phyloP scores from a whole-genome alignment of 2,329 filamentous ascomycete species.

The Arthrobotrys sinensis region DNA sequence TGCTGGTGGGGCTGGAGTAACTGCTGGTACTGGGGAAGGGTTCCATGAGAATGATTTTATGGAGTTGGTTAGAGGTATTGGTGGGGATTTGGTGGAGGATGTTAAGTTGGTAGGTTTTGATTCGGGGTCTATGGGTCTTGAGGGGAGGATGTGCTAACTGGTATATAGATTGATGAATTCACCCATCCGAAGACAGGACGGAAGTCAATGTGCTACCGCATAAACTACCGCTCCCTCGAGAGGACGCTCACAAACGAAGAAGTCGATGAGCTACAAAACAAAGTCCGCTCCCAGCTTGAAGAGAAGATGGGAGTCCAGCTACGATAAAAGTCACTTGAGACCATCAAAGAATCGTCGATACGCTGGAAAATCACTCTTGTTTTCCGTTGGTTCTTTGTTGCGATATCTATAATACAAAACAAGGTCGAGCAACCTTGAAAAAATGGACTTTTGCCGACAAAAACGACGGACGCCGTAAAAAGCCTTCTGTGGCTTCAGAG shows the following conservation, averaged over 20 bases:
- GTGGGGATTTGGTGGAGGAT: constrained; percentile 88
- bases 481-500: constrained; percentile 35
- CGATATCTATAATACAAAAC: constrained; percentile 54
- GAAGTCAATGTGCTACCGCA: constrained; percentile 89
- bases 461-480: constrained; percentile 27
- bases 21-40: constrained; percentile 67
- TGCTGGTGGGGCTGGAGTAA: constrained; percentile 65
- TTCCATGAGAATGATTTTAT: constrained; percentile 98
- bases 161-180: constrained; percentile 77
- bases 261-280: constrained; percentile 81
- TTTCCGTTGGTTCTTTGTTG: constrained; percentile 15
- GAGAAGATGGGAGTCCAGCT: constrained; percentile 83
- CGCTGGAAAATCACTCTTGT: constrained; percentile 3
- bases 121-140: not conserved
- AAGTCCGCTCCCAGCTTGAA: constrained; percentile 77
- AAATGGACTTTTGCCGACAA: constrained; percentile 1
- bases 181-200: constrained; percentile 86
- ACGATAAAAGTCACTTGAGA: constrained; percentile 69
- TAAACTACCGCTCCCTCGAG: constrained; percentile 94
- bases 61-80: constrained; percentile 89
- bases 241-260: constrained; percentile 88
- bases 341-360: not conserved
- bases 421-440: constrained; percentile 33
- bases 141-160: not conserved
- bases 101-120: constrained; percentile 75